Conservation (phyloP, 1,139 yeast genomes). For the Suhomyces yuchorum region DNA sequence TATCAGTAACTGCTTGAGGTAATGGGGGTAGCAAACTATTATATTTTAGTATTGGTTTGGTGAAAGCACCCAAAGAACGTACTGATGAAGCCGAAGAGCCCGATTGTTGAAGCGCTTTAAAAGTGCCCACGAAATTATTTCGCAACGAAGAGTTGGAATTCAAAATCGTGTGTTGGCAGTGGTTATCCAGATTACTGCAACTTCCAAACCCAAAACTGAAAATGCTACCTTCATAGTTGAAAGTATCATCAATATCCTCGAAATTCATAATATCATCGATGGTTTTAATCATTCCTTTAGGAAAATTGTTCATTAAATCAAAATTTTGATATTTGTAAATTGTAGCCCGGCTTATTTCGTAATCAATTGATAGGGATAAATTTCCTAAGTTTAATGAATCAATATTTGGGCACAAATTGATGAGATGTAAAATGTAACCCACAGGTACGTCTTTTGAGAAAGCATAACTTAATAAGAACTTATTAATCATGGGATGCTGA, state of each 20-base stretch:
- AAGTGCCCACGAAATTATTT: slow-evolving; percentile 6
- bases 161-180: background rate
- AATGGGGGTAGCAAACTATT: slow-evolving; percentile 43
- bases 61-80: slow-evolving; percentile 32
- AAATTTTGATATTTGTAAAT: slow-evolving; percentile 41
- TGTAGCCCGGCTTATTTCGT: slow-evolving; percentile 41
- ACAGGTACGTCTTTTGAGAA: slow-evolving; percentile 66
- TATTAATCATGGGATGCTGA: slow-evolving; percentile 62
- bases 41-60: slow-evolving; percentile 35
- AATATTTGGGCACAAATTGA: slow-evolving; percentile 61
- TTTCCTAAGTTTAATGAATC: slow-evolving; percentile 53
- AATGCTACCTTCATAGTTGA: slow-evolving; percentile 9
- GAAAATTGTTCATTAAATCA: slow-evolving; percentile 43
- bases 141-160: slow-evolving; percentile 8
- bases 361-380: slow-evolving; percentile 60
- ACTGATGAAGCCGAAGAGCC: slow-evolving; percentile 35
- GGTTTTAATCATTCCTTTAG: slow-evolving; percentile 29
- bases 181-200: background rate
- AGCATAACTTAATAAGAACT: slow-evolving; percentile 57
- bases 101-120: slow-evolving; percentile 14
- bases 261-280: slow-evolving; percentile 28
- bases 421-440: slow-evolving; percentile 63
- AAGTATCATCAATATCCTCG: slow-evolving; percentile 16
- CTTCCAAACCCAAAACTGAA: slow-evolving; percentile 5
- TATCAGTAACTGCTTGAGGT: slow-evolving; percentile 31